Percentiles rank a stretch among this genome's conserved stretches.
phyloP scores from a whole-genome alignment of 305 asterid species.

The Fraxinus platypoda region DNA sequence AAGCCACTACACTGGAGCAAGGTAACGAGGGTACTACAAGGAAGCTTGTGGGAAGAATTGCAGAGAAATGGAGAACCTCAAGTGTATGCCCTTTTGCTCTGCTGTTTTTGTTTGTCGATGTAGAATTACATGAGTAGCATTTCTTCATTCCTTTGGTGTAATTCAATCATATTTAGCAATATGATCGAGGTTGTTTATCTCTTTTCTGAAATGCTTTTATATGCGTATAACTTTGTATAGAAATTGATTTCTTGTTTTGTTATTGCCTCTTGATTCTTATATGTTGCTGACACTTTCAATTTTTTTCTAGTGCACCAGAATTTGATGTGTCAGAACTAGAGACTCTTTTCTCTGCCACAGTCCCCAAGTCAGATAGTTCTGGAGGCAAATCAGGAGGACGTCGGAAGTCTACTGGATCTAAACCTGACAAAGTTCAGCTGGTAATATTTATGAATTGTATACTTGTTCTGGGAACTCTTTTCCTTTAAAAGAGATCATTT shows the following conservation, averaged over 20 bases:
- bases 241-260: background rate
- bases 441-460: slow-evolving; percentile 41
- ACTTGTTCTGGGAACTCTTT: background rate
- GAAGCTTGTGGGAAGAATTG: slow-evolving; percentile 99
- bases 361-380: slow-evolving; percentile 67
- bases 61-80: slow-evolving; percentile 91
- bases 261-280: slow-evolving; percentile 18
- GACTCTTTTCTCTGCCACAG: slow-evolving; percentile 30
- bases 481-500: background rate
- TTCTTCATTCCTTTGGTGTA: background rate
- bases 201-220: background rate
- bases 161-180: background rate
- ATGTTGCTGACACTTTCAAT: slow-evolving; percentile 25
- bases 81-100: slow-evolving; percentile 55
- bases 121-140: background rate
- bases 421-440: slow-evolving; percentile 85
- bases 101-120: slow-evolving; percentile 1
- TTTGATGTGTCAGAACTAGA: slow-evolving; percentile 73
- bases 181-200: background rate
- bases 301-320: slow-evolving; percentile 61
- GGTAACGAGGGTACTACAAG: slow-evolving; percentile 93
- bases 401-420: slow-evolving; percentile 83
- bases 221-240: background rate
- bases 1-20: slow-evolving; percentile 99
- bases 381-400: slow-evolving; percentile 80